Base-by-base conservation (phyloP, 2,329 filamentous ascomycete species). In the Samsoniella hepiali region DNA sequence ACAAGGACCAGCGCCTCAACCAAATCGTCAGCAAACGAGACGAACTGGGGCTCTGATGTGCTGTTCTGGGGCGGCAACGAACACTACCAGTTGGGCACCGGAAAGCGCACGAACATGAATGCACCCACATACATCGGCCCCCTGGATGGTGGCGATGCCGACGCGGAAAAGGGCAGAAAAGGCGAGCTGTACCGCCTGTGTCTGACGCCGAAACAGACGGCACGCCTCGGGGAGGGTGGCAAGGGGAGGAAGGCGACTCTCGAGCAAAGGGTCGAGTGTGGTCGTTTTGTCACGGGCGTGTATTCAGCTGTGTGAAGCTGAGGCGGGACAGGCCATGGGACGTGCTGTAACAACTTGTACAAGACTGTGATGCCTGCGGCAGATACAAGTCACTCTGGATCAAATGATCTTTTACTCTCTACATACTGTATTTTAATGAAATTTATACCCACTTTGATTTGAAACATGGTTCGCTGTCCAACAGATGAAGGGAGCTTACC, bases 21-120 rank as follows among this genome's bases (percentile, higher is more conserved):
- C 65, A 76, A 72, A 61, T 80, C 70, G 17, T 82, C 83, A 1
- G 79, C 85, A 47, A 89, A 91, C 67, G 90, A 93, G 70, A 91
- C 88, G 1, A 93, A 95, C 73, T 97, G 88, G 86, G 95, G 95
- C 56, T 87, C 90, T 5, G 95, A 98, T 73, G 88, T 93, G 36
- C 75, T 98, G 1, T 96, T 91, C 81, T 99, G 93, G 91, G 95
- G 95, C 66, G 92, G 92, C 60, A 99, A 98, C 71, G 93, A 98
- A 78, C 86, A 89, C 73, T 97, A 90, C 75, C 95, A 99, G 77
- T 84, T 99, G 32, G 95, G 95, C 13, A 97, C 90, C 0, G 93
- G 95, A 34, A 96, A 90, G 80, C 81, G 94, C 66, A 95, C 86
- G 71, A 98, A 98, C 72, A 72, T 90, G 10, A 85, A 86, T 59